Evolutionary conservation across 148 eudicot genomes (phyloP).

Genomic region (Rhododendron williamsianum): DNA sequence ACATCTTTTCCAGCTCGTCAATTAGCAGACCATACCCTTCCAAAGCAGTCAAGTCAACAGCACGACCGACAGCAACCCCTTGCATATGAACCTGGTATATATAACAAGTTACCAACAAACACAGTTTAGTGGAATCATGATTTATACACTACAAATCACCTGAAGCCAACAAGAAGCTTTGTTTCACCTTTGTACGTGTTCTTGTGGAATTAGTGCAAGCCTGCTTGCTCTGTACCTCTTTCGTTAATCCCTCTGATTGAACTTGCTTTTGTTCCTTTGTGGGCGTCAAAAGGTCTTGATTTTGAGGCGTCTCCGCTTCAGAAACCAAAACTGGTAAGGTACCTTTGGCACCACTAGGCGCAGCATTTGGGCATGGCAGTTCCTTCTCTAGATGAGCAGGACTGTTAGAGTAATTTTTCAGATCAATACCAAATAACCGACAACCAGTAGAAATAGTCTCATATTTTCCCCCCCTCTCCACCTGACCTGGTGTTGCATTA

Average conservation of each 20-base stretch:
- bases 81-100: conserved; percentile 79
- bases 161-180: background rate
- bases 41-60: conserved; percentile 63
- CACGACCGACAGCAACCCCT: conserved; percentile 93
- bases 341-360: conserved; percentile 11
- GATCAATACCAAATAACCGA: conserved; percentile 77
- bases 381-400: conserved; percentile 18
- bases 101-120: background rate
- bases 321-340: conserved; percentile 4
- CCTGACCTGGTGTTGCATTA: conserved; percentile 20
- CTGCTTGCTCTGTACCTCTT: conserved; percentile 35
- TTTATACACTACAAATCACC: background rate
- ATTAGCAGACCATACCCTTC: conserved; percentile 59
- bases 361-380: conserved; percentile 3
- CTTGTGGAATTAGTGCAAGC: conserved; percentile 38
- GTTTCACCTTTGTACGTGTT: conserved; percentile 70
- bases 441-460: conserved; percentile 37
- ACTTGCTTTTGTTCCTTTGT: conserved; percentile 32
- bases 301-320: conserved; percentile 22
- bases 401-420: conserved; percentile 24
- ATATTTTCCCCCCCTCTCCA: conserved; percentile 27
- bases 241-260: conserved; percentile 19
- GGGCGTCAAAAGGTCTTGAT: conserved; percentile 22
- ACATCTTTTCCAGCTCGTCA: conserved; percentile 70
- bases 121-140: background rate